Evolutionary conservation across 2,329 filamentous ascomycete species (phyloP), one percentile per base, ranked within the genome.

Genomic region (Verticillium albo-atrum): DNA sequence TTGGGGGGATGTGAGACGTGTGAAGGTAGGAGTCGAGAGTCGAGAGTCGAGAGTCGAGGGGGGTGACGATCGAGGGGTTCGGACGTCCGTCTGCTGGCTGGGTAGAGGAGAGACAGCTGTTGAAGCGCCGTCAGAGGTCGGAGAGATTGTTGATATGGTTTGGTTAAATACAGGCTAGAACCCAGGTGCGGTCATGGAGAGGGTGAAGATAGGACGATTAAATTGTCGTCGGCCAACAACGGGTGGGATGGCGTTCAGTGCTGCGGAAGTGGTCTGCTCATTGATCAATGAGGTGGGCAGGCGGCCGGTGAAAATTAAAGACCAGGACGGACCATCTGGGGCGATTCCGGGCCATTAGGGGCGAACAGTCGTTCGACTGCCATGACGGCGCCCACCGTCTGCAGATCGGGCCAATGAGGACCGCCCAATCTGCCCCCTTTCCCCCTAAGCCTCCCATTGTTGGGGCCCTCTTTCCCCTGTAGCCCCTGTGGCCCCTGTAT

Each of bases 1-100:
- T 66, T 59, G 58, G 63, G 60, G 54, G 12, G 27, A 20, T 26
- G 32, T 5, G 37, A 17, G 37, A 52, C 9, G 37, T 28, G 25
- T 14, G 15, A 12, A 25, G 28, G 51, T 17, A n/a, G n/a, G n/a
- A n/a, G 30, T 20, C 27, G 20, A 28, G 20, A 10, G 52, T 28
- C 28, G 52, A n/a, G 10, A 20, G 17, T 15, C 17, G 34, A 9
- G 32, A 6, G 20, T 12, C 26, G 26, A 32, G 15, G 28, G 52
- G 9, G n/a, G 27, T 53, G n/a, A 20, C 52, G 52, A 54, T 34
- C 52, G 52, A 34, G 27, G 52, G 17, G 52, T 14, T n/a, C n/a
- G 27, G 4, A 25, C 9, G 30, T 9, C 3, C 9, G 30, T 10
- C 9, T 32, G 30, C 9, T 32, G 30, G 2, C 3, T 32, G 30